Conservation (phyloP, 768 basidiomycete genomes). For the Lentinula sp. region DNA sequence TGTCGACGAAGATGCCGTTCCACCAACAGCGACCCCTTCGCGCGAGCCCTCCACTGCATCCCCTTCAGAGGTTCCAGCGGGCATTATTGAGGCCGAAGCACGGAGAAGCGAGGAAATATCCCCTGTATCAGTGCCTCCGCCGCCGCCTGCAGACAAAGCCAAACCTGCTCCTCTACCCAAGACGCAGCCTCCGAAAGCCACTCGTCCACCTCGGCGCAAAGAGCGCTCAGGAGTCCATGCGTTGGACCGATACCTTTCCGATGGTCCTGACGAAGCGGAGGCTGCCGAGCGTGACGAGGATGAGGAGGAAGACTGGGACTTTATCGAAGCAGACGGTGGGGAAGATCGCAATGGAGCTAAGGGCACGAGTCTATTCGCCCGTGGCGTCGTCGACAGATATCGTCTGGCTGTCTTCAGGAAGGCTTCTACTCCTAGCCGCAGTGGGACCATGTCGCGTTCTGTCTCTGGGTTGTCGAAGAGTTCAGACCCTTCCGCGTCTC, state of each 20-base stretch:
- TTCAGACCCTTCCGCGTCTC: constrained; percentile 33
- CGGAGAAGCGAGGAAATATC: constrained; percentile 25
- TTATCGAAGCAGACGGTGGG: constrained; percentile 74
- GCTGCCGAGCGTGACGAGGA: constrained; percentile 44
- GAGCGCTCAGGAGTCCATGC: constrained; percentile 74
- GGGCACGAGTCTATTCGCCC: constrained; percentile 77
- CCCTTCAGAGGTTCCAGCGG: constrained; percentile 3
- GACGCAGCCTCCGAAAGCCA: constrained; percentile 8
- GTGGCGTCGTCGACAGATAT: constrained; percentile 90
- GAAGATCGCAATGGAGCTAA: constrained; percentile 80
- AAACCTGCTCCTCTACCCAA: constrained; percentile 1
- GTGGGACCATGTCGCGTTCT: constrained; percentile 33
- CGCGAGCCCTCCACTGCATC: constrained; percentile 2
- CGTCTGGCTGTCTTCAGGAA: constrained; percentile 82
- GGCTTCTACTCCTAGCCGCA: constrained; percentile 56
- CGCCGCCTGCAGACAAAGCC: not conserved
- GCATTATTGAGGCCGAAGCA: constrained; percentile 15
- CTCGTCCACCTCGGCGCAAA: constrained; percentile 52
- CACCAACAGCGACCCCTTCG: constrained; percentile 2
- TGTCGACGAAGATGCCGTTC: constrained; percentile 10
- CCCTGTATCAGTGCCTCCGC: constrained; percentile 13
- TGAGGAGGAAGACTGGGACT: constrained; percentile 89
- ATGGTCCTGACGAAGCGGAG: constrained; percentile 39
- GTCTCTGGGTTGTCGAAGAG: constrained; percentile 53
- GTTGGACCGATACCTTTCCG: constrained; percentile 65